A percentile compares a stretch with the other conserved stretches of the same genome.
phyloP scores from a whole-genome alignment of 148 eudicot species.

The Rhododendron ovatum region DNA sequence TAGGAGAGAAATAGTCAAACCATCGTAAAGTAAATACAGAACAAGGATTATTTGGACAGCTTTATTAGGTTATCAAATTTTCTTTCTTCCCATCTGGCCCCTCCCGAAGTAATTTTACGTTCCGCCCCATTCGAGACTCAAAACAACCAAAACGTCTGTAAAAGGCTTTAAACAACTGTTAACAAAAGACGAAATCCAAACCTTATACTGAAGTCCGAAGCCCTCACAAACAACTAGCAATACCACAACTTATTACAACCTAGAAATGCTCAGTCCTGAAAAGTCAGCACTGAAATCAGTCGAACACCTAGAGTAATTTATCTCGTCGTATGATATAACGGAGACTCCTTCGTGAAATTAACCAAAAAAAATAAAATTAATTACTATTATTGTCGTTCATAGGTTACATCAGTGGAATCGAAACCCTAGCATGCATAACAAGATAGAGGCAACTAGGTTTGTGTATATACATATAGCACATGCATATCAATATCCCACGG shows the following conservation, averaged over 20 bases:
- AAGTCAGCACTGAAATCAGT: not conserved
- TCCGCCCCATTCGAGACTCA: not conserved
- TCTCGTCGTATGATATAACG: not conserved
- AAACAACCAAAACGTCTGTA: not conserved
- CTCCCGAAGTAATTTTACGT: not conserved
- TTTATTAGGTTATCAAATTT: not conserved
- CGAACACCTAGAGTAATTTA: not conserved
- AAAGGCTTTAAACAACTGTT: not conserved
- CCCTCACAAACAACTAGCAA: not conserved
- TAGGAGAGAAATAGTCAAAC: not conserved
- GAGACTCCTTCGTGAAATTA: not conserved
- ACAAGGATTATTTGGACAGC: not conserved
- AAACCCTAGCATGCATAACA: not conserved
- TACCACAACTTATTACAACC: not conserved
- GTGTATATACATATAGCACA: not conserved
- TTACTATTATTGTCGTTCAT: not conserved
- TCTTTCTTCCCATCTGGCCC: not conserved
- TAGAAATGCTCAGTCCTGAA: not conserved
- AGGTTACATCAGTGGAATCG: not conserved
- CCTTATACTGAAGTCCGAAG: not conserved
- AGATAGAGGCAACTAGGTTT: not conserved
- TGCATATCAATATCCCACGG: not conserved
- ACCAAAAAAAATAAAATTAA: not conserved
- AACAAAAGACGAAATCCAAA: not conserved
- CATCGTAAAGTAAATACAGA: not conserved